phyloP scores from a whole-genome alignment of 1,284 basidiomycete species.

The Trichosporon faecale region DNA sequence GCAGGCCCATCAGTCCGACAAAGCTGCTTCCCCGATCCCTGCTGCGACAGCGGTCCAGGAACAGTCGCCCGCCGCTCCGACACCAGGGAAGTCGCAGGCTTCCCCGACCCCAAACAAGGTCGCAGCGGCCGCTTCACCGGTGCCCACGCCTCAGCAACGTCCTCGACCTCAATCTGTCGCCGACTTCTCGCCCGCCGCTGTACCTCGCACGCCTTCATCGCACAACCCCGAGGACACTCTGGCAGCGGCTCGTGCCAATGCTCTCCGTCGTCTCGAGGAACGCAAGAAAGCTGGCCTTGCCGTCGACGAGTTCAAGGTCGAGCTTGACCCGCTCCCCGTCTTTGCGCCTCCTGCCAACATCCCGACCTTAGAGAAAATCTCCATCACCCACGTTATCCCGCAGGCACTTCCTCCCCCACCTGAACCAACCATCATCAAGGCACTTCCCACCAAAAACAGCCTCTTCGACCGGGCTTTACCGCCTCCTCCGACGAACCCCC shows the following conservation, averaged over 20 bases:
- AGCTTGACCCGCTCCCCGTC: slow-evolving; percentile 17
- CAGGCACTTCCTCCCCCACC: slow-evolving; percentile 3
- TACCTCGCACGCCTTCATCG: slow-evolving; percentile 6
- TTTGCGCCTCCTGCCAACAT: slow-evolving; percentile 6
- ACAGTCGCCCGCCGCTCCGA: not conserved
- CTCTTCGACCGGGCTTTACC: not conserved
- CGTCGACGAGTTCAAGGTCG: slow-evolving; percentile 18
- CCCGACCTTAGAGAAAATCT: not conserved
- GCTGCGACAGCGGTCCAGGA: not conserved
- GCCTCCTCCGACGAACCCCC: slow-evolving; percentile 12
- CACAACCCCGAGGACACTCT: slow-evolving; percentile 39
- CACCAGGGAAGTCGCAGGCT: not conserved
- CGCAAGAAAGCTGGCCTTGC: slow-evolving; percentile 33
- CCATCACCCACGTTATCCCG: not conserved
- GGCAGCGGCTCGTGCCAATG: slow-evolving; percentile 46
- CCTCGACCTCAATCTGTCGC: not conserved
- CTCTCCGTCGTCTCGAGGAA: slow-evolving; percentile 40
- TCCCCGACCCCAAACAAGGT: not conserved
- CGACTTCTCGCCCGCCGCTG: not conserved
- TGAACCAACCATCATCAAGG: slow-evolving; percentile 13
- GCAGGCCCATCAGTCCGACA: not conserved
- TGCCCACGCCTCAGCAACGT: not conserved
- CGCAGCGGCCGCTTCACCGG: not conserved
- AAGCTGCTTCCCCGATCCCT: not conserved
- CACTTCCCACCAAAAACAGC: slow-evolving; percentile 17